phyloP scores from a whole-genome alignment of 2,329 filamentous ascomycete species.

The Sordariomycetes sp. region DNA sequence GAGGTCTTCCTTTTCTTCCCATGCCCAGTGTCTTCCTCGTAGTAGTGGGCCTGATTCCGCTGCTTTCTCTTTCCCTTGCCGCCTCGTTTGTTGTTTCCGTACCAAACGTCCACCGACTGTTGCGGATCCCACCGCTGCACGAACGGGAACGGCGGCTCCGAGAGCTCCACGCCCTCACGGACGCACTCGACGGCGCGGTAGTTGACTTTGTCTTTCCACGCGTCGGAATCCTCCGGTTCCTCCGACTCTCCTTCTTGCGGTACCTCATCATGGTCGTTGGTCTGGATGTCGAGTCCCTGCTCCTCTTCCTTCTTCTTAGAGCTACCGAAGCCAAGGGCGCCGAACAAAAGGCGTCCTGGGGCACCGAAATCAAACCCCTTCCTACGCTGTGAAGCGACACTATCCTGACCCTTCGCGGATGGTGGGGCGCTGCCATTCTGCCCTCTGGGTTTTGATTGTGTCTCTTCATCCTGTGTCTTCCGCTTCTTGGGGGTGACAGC shows the following conservation, averaged over 20 bases:
- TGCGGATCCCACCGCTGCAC: constrained; percentile 80
- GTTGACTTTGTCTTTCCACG: constrained; percentile 65
- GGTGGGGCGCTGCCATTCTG: not conserved
- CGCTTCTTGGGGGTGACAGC: not conserved
- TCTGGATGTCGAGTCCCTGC: constrained; percentile 37
- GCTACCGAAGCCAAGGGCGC: constrained; percentile 57
- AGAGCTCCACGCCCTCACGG: constrained; percentile 56
- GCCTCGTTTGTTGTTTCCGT: constrained; percentile 24
- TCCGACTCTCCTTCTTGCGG: constrained; percentile 14
- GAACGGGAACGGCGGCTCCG: constrained; percentile 80
- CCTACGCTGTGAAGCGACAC: not conserved
- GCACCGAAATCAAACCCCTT: constrained; percentile 39
- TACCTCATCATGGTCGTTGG: constrained; percentile 6
- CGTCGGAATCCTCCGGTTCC: constrained; percentile 36
- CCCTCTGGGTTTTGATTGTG: not conserved
- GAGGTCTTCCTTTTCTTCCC: constrained; percentile 8
- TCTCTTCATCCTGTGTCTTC: not conserved
- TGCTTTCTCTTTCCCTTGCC: constrained; percentile 38
- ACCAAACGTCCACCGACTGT: constrained; percentile 33
- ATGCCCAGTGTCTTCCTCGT: constrained; percentile 21
- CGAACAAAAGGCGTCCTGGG: constrained; percentile 58
- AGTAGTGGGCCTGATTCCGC: constrained; percentile 26
- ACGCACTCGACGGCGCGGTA: constrained; percentile 78
- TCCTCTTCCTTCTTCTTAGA: constrained; percentile 62
- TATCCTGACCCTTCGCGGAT: not conserved